phyloP scores from a whole-genome alignment of 176 grass and related monocot genomes.

The Aechmea fasciata region DNA sequence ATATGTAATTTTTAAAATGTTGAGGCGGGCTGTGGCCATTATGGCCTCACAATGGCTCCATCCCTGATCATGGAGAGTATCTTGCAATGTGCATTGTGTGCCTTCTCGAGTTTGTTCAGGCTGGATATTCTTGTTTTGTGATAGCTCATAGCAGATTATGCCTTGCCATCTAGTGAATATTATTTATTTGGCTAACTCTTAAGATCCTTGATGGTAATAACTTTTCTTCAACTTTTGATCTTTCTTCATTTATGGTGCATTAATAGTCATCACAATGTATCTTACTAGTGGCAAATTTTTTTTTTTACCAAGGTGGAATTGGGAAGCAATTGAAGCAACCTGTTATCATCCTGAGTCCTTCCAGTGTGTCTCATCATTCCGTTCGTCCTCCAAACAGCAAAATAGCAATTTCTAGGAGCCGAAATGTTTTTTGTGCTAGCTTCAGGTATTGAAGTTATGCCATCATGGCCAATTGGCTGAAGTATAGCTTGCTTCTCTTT shows the following conservation, averaged over 20 bases:
- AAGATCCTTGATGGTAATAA: too few relatives aligned
- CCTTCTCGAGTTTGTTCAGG: too few relatives aligned
- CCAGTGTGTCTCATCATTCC: background rate
- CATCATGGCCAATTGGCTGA: background rate
- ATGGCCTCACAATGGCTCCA: too few relatives aligned
- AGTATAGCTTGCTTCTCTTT: background rate
- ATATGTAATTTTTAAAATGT: too few relatives aligned
- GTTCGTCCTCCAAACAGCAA: background rate
- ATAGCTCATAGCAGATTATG: too few relatives aligned
- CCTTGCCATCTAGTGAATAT: too few relatives aligned
- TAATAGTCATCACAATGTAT: background rate
- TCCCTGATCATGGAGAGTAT: too few relatives aligned
- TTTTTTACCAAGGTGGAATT: conserved; percentile 1
- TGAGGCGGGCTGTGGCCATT: too few relatives aligned
- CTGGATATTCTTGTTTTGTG: too few relatives aligned
- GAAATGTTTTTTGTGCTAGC: background rate
- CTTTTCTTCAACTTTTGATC: background rate
- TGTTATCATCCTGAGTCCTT: background rate
- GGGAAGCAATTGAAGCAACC: background rate
- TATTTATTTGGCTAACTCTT: too few relatives aligned
- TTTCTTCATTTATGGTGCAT: background rate
- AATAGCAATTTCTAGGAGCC: background rate
- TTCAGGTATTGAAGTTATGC: background rate
- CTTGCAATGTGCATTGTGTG: too few relatives aligned
- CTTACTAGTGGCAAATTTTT: background rate